Base-by-base conservation (phyloP, 1,139 yeast genomes). In the Candida gigantensis region DNA sequence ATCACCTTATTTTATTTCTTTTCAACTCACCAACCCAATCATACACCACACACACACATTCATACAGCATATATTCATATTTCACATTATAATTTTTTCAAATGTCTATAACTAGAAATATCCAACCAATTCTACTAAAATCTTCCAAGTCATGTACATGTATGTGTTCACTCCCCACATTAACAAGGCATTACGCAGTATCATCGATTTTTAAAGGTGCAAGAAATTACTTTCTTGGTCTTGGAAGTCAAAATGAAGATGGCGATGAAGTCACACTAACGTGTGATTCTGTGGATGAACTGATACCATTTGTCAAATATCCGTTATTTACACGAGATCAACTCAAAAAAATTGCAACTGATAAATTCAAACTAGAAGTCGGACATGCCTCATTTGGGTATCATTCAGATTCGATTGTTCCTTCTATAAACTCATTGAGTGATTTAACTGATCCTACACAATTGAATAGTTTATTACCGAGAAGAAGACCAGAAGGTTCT, bases 361-460 rank as follows among this genome's bases (percentile, higher is more conserved):
- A 72, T 42, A 61, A 60, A 43, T 74, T 47, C 53, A 68, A 65
- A 42, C 68, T 77, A 39, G 72, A 73, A 12, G 70, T 67, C 44
- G 67, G 69, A 1, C 68, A 71, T 49, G 65, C 77, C 5, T 64
- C 74, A 7, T 75, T 64, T 45, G 79, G 74, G 6, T 75, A 72
- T 50, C 81, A 76, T 52, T 70, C 77, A 12, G 51, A 55, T 7
- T 47, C 54, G 24, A 47, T 62, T 4, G 57, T 55, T 24, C 75
- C 81, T 0, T 58, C 66, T 31, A 69, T 77, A 25, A 74, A 68
- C 42, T 74, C 80, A 3, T 53, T 76, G 24, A 67, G 76, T 38
- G 82, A 76, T 45, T 58, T 76, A 43, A 66, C 78, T 11, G 80
- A 74, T 39, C 74, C 77, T 0, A 57, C 79, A 1, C 72, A 63